A percentile compares a stretch with the other conserved stretches of the same genome.
phyloP scores from a whole-genome alignment of 2,329 filamentous ascomycete species.

The Camillea tinctor region DNA sequence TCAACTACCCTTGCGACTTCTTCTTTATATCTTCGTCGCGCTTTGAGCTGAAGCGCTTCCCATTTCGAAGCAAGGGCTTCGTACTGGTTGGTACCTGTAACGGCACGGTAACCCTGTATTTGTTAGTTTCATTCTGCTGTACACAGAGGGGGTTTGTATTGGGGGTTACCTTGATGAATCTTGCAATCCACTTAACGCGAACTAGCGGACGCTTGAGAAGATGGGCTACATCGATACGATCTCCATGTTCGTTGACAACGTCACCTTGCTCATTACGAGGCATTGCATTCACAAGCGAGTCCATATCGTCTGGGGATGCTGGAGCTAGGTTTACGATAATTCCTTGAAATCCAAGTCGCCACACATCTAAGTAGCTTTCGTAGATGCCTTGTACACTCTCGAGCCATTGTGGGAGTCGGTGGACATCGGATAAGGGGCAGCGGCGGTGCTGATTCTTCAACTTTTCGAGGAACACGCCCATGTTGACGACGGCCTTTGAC shows the following conservation, averaged over 20 bases:
- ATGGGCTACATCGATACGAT: slow-evolving; percentile 91
- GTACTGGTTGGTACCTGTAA: slow-evolving; percentile 52
- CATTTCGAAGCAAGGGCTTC: slow-evolving; percentile 62
- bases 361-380: slow-evolving; percentile 79
- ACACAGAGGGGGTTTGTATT: neutral
- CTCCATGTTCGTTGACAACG: slow-evolving; percentile 71
- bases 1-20: slow-evolving; percentile 75
- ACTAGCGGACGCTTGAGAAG: slow-evolving; percentile 86
- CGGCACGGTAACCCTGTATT: slow-evolving; percentile 56
- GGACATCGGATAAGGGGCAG: slow-evolving; percentile 71
- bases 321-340: slow-evolving; percentile 91
- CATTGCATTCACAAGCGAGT: slow-evolving; percentile 58
- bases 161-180: slow-evolving; percentile 69
- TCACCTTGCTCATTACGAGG: slow-evolving; percentile 65
- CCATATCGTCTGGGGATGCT: slow-evolving; percentile 57
- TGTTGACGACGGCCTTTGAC: slow-evolving; percentile 86
- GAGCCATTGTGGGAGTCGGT: slow-evolving; percentile 77
- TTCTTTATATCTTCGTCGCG: slow-evolving; percentile 71
- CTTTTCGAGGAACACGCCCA: slow-evolving; percentile 87
- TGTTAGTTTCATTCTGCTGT: slow-evolving; percentile 30
- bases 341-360: slow-evolving; percentile 92
- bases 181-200: slow-evolving; percentile 82
- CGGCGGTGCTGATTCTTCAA: slow-evolving; percentile 77
- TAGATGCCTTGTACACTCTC: slow-evolving; percentile 77
- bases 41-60: slow-evolving; percentile 71